Conservation (phyloP, 1,284 basidiomycete species). For the Bondarzewia mesenterica region DNA sequence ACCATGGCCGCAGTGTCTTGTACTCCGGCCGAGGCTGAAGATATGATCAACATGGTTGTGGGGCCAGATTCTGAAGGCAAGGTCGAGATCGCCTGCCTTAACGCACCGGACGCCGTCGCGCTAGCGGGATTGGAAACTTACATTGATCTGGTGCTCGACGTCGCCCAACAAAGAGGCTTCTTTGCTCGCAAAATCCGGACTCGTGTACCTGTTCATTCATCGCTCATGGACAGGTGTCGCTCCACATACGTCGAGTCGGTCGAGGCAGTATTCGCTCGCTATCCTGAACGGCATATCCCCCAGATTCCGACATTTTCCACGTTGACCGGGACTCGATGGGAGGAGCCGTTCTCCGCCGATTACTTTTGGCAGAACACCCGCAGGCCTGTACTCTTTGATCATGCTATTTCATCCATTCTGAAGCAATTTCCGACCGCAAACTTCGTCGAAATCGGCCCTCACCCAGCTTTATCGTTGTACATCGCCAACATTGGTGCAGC, state of each 20-base stretch:
- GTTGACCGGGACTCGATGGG: constrained; percentile 15
- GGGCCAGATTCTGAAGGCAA: constrained; percentile 4
- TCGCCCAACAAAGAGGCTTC: constrained; percentile 21
- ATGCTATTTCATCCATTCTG: constrained; percentile 16
- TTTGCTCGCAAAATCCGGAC: constrained; percentile 26
- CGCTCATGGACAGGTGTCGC: constrained; percentile 25
- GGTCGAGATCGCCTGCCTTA: constrained; percentile 32
- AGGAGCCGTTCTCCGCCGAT: constrained; percentile 14
- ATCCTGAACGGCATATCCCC: constrained; percentile 11
- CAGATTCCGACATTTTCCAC: constrained; percentile 19
- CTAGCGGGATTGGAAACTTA: constrained; percentile 23
- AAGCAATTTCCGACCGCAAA: constrained; percentile 13
- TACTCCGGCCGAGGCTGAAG: constrained; percentile 15
- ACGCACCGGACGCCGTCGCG: constrained; percentile 25
- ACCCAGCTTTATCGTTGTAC: constrained; percentile 28
- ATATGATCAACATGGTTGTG: constrained; percentile 15
- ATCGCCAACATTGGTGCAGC: constrained; percentile 16
- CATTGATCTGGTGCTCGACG: constrained; percentile 21
- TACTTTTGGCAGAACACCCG: constrained; percentile 30
- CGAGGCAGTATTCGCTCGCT: constrained; percentile 19
- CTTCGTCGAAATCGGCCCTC: constrained; percentile 27
- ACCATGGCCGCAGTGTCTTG: constrained; percentile 36
- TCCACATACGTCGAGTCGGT: constrained; percentile 17
- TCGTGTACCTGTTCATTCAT: constrained; percentile 25
- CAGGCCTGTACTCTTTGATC: constrained; percentile 24